phyloP scores from a whole-genome alignment of 176 grass and related monocot genomes.

The Musa beccarii region DNA sequence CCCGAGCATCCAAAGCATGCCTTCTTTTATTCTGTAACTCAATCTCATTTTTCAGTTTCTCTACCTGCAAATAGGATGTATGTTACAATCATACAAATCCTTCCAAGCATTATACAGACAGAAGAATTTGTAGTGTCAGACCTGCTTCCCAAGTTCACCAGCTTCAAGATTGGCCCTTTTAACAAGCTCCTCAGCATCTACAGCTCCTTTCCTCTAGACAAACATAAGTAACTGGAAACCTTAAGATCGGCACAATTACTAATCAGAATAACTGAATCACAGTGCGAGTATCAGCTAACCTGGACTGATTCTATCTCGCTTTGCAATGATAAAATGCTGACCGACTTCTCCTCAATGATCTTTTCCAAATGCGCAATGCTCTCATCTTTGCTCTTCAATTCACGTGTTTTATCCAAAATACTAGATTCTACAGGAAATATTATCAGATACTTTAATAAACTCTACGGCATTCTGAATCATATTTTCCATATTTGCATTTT shows the following conservation, averaged over 20 bases:
- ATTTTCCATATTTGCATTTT: background rate
- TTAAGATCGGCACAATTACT: background rate
- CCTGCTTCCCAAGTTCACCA: conserved; percentile 68
- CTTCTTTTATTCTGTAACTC: conserved; percentile 36
- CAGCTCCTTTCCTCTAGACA: conserved; percentile 17
- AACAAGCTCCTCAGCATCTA: conserved; percentile 46
- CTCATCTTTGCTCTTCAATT: conserved; percentile 61
- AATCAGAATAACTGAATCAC: background rate
- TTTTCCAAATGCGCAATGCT: conserved; percentile 35
- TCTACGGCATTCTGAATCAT: background rate
- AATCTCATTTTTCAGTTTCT: conserved; percentile 55
- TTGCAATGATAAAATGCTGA: conserved; percentile 44
- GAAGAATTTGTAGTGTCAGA: conserved; percentile 1
- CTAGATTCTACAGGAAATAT: conserved; percentile 33
- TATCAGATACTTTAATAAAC: background rate
- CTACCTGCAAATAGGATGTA: conserved; percentile 32
- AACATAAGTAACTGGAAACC: background rate
- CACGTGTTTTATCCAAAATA: conserved; percentile 32
- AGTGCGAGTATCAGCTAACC: conserved; percentile 17
- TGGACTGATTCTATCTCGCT: conserved; percentile 51
- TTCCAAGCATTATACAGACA: conserved; percentile 6
- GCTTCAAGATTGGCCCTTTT: conserved; percentile 31
- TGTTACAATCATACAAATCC: conserved; percentile 10
- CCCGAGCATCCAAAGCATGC: conserved; percentile 38
- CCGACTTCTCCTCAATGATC: conserved; percentile 36